Percentiles rank a stretch among this genome's conserved stretches.
phyloP scores from a whole-genome alignment of 805 yeast genomes.

The Kregervanrija fluxuum region DNA sequence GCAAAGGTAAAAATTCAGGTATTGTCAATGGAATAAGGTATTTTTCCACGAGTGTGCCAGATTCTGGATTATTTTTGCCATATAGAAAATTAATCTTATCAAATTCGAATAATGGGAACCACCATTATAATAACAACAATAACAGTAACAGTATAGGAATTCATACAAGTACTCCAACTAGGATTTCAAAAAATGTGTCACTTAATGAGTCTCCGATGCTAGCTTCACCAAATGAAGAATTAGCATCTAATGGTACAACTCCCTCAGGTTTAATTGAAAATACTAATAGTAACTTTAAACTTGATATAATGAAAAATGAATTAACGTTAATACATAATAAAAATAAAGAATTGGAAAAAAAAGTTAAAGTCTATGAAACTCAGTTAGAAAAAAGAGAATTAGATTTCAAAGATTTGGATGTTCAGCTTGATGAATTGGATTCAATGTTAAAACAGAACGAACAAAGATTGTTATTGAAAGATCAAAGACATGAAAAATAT shows the following conservation, averaged over 20 bases:
- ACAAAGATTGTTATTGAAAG: constrained; percentile 34
- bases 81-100: constrained; percentile 32
- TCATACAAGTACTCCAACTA: too few species aligned
- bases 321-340: background rate
- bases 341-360: constrained; percentile 10
- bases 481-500: constrained; percentile 39
- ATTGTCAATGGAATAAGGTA: constrained; percentile 63
- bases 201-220: too few species aligned
- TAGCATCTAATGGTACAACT: too few species aligned
- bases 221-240: too few species aligned
- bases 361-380: constrained; percentile 15
- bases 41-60: constrained; percentile 56
- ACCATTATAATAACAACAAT: background rate
- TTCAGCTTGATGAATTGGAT: constrained; percentile 41
- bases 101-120: constrained; percentile 5
- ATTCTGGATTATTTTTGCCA: constrained; percentile 71
- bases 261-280: too few species aligned
- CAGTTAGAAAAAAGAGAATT: constrained; percentile 36
- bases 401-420: constrained; percentile 42
- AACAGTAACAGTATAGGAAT: background rate
- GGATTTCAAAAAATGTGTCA: too few species aligned
- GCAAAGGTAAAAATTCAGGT: constrained; percentile 83
- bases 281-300: too few species aligned
- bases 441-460: constrained; percentile 43
- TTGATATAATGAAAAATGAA: too few species aligned